Evolutionary conservation across 768 basidiomycete genomes (phyloP).

Genomic region (Rhizopogon rudus): DNA sequence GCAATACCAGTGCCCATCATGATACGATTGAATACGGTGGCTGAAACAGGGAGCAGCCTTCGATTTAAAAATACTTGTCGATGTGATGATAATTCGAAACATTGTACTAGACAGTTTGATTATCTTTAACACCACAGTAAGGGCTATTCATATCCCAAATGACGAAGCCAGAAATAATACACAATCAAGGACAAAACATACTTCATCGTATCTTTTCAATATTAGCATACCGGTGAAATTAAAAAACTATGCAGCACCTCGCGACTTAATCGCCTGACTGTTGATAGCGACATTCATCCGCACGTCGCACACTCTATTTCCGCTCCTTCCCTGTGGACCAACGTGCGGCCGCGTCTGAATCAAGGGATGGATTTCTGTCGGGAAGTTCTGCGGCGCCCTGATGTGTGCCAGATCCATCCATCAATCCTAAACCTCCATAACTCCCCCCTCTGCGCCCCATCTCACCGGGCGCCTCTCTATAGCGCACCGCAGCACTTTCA

Average conservation of each 20-base stretch:
- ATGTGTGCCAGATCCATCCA: conserved; percentile 37
- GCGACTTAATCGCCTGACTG: background rate
- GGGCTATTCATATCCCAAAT: background rate
- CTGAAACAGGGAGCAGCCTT: background rate
- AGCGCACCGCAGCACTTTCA: conserved; percentile 42
- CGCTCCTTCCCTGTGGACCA: conserved; percentile 48
- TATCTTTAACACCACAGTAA: background rate
- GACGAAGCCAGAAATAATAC: background rate
- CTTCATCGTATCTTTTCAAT: conserved; percentile 18
- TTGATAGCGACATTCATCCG: conserved; percentile 1
- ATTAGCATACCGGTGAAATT: conserved; percentile 2
- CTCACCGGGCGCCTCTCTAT: conserved; percentile 38
- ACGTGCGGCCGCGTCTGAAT: conserved; percentile 35
- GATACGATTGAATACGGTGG: no score
- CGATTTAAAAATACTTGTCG: background rate
- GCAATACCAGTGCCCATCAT: no score
- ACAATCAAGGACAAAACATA: background rate
- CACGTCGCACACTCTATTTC: conserved; percentile 25
- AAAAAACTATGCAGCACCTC: background rate
- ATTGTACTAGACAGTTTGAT: background rate
- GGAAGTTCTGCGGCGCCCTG: conserved; percentile 33
- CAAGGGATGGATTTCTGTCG: conserved; percentile 44
- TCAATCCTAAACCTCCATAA: conserved; percentile 36
- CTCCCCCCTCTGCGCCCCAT: conserved; percentile 39
- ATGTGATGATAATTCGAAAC: background rate